Percentiles rank a stretch among this genome's conserved stretches.
Evolutionary conservation across 345 rosid species (phyloP).

Genomic region (Populus euphratica): DNA sequence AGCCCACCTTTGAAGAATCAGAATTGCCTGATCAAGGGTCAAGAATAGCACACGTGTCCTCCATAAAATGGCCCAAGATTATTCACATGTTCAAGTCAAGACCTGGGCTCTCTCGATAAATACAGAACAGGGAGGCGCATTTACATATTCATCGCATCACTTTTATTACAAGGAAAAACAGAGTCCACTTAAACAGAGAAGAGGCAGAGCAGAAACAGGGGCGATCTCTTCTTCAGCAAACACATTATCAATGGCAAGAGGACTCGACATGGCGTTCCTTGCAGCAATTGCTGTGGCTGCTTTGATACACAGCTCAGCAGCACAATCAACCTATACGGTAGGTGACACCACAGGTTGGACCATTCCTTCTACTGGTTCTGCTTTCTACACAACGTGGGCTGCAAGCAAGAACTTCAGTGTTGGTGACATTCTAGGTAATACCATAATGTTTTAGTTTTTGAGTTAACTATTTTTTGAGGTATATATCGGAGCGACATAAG

Average conservation of each 20-base stretch:
- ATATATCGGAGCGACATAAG: background rate
- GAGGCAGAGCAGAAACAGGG: slow-evolving; percentile 31
- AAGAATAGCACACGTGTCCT: slow-evolving; percentile 6
- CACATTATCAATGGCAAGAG: slow-evolving; percentile 33
- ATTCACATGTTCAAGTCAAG: background rate
- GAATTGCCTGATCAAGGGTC: background rate
- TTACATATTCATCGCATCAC: background rate
- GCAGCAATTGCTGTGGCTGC: slow-evolving; percentile 19
- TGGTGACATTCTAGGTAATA: slow-evolving; percentile 19
- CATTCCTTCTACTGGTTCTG: slow-evolving; percentile 21
- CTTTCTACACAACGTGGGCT: slow-evolving; percentile 18
- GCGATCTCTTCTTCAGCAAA: slow-evolving; percentile 25
- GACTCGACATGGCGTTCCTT: slow-evolving; percentile 12
- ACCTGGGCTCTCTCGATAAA: slow-evolving; percentile 8
- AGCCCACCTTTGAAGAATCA: slow-evolving; percentile 6
- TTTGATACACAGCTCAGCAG: slow-evolving; percentile 24
- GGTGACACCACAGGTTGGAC: slow-evolving; percentile 43
- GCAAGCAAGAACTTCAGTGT: slow-evolving; percentile 5
- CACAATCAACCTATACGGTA: slow-evolving; percentile 33
- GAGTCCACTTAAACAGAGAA: background rate
- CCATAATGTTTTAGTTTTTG: no score
- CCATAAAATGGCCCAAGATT: slow-evolving; percentile 12
- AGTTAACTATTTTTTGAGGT: no score
- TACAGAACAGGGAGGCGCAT: background rate
- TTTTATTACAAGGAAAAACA: background rate